These are phyloP conservation scores for Coemansia sp. DNA, from an alignment of 192 early-diverging fungal genomes.

Conservation along the genomic window DNA sequence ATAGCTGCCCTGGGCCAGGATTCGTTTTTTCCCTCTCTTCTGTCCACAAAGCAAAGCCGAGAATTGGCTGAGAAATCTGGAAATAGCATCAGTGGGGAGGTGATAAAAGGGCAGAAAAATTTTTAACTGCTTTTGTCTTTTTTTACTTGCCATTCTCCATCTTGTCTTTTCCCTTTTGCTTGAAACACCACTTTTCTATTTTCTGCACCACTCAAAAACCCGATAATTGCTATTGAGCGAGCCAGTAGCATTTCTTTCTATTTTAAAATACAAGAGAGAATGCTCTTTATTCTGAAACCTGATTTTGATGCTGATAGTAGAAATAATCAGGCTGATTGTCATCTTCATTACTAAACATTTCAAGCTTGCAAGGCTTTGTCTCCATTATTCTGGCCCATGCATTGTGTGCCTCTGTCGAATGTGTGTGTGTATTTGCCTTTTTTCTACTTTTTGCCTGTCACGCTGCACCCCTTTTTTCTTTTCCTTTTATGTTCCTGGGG, in stretches of 20 bases:
- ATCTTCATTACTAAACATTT: constrained; percentile 1
- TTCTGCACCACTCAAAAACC: not conserved
- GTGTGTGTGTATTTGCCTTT: not conserved
- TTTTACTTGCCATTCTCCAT: not conserved
- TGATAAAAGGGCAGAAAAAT: not conserved
- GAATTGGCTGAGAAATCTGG: not conserved
- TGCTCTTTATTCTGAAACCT: not conserved
- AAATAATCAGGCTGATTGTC: not conserved
- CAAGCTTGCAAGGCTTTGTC: not conserved
- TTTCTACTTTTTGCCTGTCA: not conserved
- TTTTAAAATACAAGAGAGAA: not conserved
- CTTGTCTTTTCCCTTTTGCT: not conserved
- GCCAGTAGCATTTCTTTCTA: not conserved
- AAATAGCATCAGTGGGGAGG: not conserved
- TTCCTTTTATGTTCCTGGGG: too few relatives aligned
- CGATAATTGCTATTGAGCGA: not conserved
- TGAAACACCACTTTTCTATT: not conserved
- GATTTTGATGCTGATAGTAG: not conserved
- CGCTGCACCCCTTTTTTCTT: not conserved
- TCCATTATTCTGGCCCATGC: constrained; percentile 2
- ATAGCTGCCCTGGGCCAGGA: not conserved
- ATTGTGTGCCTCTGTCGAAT: not conserved
- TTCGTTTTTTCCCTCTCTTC: not conserved
- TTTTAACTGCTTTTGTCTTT: constrained; percentile 1
- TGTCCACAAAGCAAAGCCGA: not conserved